Evolutionary conservation across 225 moss, liverwort and hornwort species (phyloP).

Genomic region (Marchantia paleacea): DNA sequence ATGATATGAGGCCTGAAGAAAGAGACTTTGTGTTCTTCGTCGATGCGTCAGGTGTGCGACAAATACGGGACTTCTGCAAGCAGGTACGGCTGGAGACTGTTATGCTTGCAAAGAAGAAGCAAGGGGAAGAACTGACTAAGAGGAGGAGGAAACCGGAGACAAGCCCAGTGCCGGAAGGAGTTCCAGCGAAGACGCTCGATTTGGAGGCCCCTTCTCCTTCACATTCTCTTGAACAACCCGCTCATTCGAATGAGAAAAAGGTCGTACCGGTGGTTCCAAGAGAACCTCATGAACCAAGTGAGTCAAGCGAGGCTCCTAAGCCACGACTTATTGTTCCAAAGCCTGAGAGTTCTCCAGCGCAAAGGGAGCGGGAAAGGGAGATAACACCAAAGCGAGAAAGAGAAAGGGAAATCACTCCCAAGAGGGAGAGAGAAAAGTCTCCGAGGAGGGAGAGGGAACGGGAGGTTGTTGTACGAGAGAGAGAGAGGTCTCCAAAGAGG

Average conservation of each 20-base stretch:
- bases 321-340: conserved; percentile 13
- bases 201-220: conserved; percentile 23
- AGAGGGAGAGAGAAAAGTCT: conserved; percentile 14
- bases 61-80: conserved; percentile 52
- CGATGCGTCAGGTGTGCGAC: conserved; percentile 38
- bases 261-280: not conserved
- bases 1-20: not conserved
- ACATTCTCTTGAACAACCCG: conserved; percentile 23
- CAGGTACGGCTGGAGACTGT: conserved; percentile 50
- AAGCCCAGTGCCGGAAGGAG: conserved; percentile 12
- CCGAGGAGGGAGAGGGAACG: conserved; percentile 11
- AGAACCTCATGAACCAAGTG: conserved; percentile 21
- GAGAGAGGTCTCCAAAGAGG: conserved; percentile 15
- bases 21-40: not conserved
- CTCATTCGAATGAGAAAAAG: conserved; percentile 26
- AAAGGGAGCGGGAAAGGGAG: conserved; percentile 15
- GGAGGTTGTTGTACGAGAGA: not conserved
- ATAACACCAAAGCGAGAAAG: conserved; percentile 19
- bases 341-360: conserved; percentile 16
- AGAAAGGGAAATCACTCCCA: conserved; percentile 8
- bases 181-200: conserved; percentile 15
- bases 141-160: conserved; percentile 36
- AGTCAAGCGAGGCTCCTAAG: conserved; percentile 23
- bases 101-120: conserved; percentile 49
- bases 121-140: conserved; percentile 35